Evolutionary conservation across 768 basidiomycete species (phyloP).

Genomic region (Suillus variegatus): DNA sequence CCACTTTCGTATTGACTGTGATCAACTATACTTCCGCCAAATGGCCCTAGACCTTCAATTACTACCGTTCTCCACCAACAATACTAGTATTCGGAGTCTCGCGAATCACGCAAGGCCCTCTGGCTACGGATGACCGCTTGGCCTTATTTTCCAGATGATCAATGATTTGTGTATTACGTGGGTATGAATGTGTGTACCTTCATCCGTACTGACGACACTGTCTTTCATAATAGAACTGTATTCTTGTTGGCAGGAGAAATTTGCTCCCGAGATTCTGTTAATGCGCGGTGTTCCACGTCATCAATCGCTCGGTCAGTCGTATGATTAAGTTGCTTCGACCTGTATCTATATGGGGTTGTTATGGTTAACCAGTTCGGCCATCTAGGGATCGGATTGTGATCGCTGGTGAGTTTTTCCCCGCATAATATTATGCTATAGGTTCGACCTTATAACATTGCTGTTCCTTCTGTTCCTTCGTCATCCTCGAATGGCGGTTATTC

Average conservation of each 20-base stretch:
- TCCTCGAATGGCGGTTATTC: constrained; percentile 14
- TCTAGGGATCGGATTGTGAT: not conserved
- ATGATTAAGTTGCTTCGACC: not conserved
- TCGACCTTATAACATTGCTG: not conserved
- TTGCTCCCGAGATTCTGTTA: too few relatives aligned
- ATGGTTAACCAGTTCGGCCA: not conserved
- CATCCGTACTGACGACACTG: not conserved
- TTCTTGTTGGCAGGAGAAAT: not conserved
- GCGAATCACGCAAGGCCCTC: not conserved
- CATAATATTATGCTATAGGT: not conserved
- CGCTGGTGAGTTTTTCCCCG: not conserved
- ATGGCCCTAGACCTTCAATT: not conserved
- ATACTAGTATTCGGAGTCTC: not conserved
- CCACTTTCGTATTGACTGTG: too few relatives aligned
- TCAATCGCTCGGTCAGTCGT: not conserved
- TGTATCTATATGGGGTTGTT: not conserved
- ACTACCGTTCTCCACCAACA: not conserved
- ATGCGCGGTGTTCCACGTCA: not conserved
- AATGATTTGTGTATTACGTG: not conserved
- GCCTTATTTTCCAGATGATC: not conserved
- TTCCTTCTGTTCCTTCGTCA: constrained; percentile 7
- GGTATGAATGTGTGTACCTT: not conserved
- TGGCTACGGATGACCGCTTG: not conserved
- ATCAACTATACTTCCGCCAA: not conserved
- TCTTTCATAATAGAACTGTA: too few relatives aligned